These are phyloP conservation scores for Epichloe sibirici DNA, from an alignment of 2,329 filamentous ascomycete species.

Conservation along the genomic window DNA sequence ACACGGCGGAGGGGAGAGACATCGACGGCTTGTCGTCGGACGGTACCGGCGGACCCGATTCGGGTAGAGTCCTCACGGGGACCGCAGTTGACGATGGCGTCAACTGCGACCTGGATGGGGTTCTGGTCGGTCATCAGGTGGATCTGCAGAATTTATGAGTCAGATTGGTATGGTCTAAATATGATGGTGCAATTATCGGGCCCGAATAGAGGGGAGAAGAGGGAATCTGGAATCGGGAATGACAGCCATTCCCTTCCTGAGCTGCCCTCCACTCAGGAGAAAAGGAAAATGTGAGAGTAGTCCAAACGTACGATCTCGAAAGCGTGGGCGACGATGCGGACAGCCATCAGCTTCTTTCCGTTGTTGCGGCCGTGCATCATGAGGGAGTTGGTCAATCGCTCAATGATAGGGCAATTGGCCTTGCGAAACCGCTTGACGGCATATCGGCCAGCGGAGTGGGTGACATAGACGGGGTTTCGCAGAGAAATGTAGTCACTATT, in stretches of 20 bases:
- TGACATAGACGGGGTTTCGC: conserved; percentile 96
- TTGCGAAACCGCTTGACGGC: conserved; percentile 99
- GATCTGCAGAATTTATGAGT: conserved; percentile 47
- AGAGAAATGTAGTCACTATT: conserved; percentile 98
- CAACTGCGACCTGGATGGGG: conserved; percentile 98
- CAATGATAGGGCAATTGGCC: conserved; percentile 99
- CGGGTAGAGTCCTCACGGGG: conserved; percentile 99
- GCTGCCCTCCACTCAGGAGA: too few species aligned
- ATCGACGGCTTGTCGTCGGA: conserved; percentile 99
- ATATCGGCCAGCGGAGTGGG: conserved; percentile 97
- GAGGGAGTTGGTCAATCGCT: conserved; percentile 99
- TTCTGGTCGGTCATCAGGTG: conserved; percentile 99
- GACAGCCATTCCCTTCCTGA: too few species aligned
- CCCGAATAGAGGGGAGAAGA: too few species aligned
- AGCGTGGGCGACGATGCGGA: conserved; percentile 95
- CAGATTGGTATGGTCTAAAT: conserved; percentile 9
- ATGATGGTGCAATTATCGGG: background rate
- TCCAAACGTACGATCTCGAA: conserved; percentile 88
- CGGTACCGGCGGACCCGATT: conserved; percentile 98
- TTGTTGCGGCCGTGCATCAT: conserved; percentile 99
- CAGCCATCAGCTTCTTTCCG: conserved; percentile 99
- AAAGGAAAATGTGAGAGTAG: background rate
- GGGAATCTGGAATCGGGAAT: too few species aligned
- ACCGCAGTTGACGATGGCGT: conserved; percentile 99
- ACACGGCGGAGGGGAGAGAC: conserved; percentile 97